Conservation (phyloP, 1,139 yeast species). For the Suhomyces kunorum region DNA sequence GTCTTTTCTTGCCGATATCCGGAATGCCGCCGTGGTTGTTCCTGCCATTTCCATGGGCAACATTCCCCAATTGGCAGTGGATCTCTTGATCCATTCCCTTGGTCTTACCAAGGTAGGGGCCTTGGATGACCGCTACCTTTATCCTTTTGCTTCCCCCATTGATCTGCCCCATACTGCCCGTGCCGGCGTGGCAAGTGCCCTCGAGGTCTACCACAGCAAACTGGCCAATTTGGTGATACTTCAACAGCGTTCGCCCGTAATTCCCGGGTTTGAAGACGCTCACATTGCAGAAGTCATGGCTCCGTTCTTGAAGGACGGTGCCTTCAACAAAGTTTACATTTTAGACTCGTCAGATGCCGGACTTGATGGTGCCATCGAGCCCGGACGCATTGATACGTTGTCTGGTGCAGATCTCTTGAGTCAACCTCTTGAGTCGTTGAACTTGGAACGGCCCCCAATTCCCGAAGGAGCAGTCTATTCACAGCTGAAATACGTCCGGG, state of each 20-base stretch:
- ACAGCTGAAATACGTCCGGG: slow-evolving; percentile 10
- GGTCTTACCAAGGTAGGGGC: slow-evolving; percentile 52
- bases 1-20: slow-evolving; percentile 33
- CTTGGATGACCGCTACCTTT: slow-evolving; percentile 60
- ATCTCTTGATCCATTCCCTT: slow-evolving; percentile 67
- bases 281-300: slow-evolving; percentile 57
- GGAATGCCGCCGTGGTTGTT: slow-evolving; percentile 55
- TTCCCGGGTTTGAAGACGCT: slow-evolving; percentile 58
- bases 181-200: slow-evolving; percentile 54
- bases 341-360: slow-evolving; percentile 78
- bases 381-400: slow-evolving; percentile 32
- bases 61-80: slow-evolving; percentile 81
- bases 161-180: slow-evolving; percentile 39
- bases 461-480: slow-evolving; percentile 10
- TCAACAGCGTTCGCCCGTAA: slow-evolving; percentile 83
- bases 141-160: slow-evolving; percentile 83
- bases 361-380: slow-evolving; percentile 28
- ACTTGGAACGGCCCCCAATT: slow-evolving; percentile 16
- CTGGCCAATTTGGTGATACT: slow-evolving; percentile 51
- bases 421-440: slow-evolving; percentile 34
- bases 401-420: slow-evolving; percentile 38
- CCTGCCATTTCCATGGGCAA: slow-evolving; percentile 89
- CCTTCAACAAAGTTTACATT: slow-evolving; percentile 52
- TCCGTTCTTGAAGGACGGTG: slow-evolving; percentile 45
- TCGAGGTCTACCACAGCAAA: slow-evolving; percentile 57